Conservation (phyloP, 805 yeast genomes). For the Myxozyma melibiosi region DNA sequence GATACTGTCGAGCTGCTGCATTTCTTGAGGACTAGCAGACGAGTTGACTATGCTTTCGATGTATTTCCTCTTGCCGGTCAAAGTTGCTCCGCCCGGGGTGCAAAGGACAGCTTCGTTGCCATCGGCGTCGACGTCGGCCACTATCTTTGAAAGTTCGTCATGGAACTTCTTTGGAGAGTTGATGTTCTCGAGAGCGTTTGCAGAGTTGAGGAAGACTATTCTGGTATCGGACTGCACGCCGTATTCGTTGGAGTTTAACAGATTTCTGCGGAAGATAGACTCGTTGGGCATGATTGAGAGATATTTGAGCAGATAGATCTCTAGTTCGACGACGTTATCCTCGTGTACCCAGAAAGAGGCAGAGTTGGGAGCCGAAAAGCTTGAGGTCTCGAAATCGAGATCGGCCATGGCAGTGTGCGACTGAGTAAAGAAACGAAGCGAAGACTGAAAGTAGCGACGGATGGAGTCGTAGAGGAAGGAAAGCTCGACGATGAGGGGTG, state of each 20-base stretch:
- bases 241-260: constrained; percentile 16
- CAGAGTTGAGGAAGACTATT: constrained; percentile 21
- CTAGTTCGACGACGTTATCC: constrained; percentile 60
- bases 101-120: constrained; percentile 29
- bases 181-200: constrained; percentile 2
- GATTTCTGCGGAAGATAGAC: constrained; percentile 23
- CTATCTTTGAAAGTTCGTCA: constrained; percentile 18
- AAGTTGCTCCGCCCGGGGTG: constrained; percentile 26
- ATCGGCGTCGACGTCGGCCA: constrained; percentile 25
- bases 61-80: constrained; percentile 26
- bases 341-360: constrained; percentile 58
- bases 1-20: constrained; percentile 28
- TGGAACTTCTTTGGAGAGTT: neutral
- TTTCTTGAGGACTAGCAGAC: constrained; percentile 18
- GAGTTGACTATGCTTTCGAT: constrained; percentile 30
- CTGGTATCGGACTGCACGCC: constrained; percentile 21
- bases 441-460: constrained; percentile 36
- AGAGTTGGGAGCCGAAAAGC: constrained; percentile 42
- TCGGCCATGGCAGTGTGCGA: constrained; percentile 28
- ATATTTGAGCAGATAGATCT: constrained; percentile 50
- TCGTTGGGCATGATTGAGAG: constrained; percentile 38
- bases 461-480: constrained; percentile 57
- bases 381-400: constrained; percentile 44
- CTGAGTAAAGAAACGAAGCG: constrained; percentile 25
- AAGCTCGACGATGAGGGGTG: constrained; percentile 62